Base-by-base conservation (phyloP, 768 basidiomycete species). In the Favolaschia claudopus region DNA sequence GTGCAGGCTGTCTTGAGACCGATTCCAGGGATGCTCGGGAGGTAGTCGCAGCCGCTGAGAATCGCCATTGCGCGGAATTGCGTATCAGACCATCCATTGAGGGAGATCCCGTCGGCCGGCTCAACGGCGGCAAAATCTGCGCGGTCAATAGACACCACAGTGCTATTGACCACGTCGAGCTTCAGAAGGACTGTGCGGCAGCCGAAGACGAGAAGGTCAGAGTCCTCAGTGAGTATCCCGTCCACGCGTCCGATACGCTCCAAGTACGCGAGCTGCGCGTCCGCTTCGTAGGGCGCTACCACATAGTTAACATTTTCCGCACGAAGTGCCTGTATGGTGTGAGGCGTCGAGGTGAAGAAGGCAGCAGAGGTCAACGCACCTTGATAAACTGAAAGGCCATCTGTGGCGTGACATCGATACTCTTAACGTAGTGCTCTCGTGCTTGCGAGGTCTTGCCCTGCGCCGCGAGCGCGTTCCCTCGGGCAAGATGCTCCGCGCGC, bases 371-470 rank as follows among this genome's bases (percentile, higher is more conserved):
- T n/a, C n/a, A 24, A 20, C 75, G 40, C 62, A 91, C 96, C 85
- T 99, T 99, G 79, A 99, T 97, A 63, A 98, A 79, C 73, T 99
- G 97, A 71, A 84, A 96, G 3, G 96, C 96, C 94, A 99, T 96
- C 74, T 95, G 89, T 1, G 97, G 96, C 5, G 95, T 96, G 37
- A 99, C 93, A 64, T 99, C 97, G 48, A 98, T 78, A 65, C 91
- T 93, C 74, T 96, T 97, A 67, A 91, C 82, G 69, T 93, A 99
- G 73, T 78, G 85, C 15, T 99, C 95, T 9, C 95, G 82, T 27
- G 97, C 97, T 69, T 95, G 88, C 27, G 77, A 79, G 64, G 85
- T 81, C 70, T 87, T 89, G 17, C 95, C 96, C 71, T 95, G 90
- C 12, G 87, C 84, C 17, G 88, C 78, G 12, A 98, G 77, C 0